Evolutionary conservation across 371 early-diverging fungal species (phyloP), one percentile per base, ranked within the genome.

Genomic region (Mortierella sp.): DNA sequence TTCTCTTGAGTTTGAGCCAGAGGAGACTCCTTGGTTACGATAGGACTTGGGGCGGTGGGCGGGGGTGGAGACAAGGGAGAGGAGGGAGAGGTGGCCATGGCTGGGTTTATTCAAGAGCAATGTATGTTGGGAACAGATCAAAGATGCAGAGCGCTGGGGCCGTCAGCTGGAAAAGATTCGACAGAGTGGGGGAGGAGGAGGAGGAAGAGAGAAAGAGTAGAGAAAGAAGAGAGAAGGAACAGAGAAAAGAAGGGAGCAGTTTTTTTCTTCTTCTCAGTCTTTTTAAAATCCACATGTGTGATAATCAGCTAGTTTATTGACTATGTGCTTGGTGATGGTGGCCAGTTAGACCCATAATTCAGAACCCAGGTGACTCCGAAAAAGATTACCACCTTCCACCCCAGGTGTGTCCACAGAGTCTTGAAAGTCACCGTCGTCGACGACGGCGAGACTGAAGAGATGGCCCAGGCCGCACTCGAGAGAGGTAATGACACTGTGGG

Each of bases 321-420:
- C 18, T 59, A 15, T 21, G 1, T 14, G 44, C 12, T 21, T 43
- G 55, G 23, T 55, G 19, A 2, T 3, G 14, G 3, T 2, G 28
- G 19, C 55, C 19, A 15, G 23, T 15, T 43, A 43, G 67, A 62
- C 5, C 52, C 52, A 56, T 16, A 60, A 57, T 70, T 75, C 43
- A 75, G 29, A 4, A 69, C 11, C 70, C 75, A 75, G 16, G 70
- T 55, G 18, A 75, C 44, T 12, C 45, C 56, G 28, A 75, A 53
- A 37, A 62, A 65, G 14, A 70, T 70, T 18, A 47, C 55, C 37
- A 75, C 70, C 46, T 70, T 75, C 70, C 75, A 69, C 16, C 29
- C n/a, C 21, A 70, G 70, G 29, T 70, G 62, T n/a, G 53, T 46
- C 75, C 70, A 75, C 0, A 75, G 45, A 6, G 25, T 57, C 43